Conservation (phyloP, 2,329 filamentous ascomycete species). For the Phaeosphaeriaceae sp. region DNA sequence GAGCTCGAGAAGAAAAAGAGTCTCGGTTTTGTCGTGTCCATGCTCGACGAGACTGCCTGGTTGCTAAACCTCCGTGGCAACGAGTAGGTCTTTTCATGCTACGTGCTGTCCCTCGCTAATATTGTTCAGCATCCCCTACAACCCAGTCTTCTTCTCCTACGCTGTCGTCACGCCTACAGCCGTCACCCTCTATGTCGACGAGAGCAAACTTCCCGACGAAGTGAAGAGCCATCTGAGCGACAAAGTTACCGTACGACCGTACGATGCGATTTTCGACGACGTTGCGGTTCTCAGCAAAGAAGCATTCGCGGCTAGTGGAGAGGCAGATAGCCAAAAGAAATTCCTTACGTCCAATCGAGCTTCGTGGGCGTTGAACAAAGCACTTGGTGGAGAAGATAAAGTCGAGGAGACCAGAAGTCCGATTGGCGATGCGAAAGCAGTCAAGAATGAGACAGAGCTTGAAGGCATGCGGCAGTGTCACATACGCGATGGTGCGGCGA, state of each 20-base stretch:
- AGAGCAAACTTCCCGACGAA: constrained; percentile 74
- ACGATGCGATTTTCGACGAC: constrained; percentile 81
- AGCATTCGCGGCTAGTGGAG: constrained; percentile 41
- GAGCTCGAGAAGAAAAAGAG: constrained; percentile 91
- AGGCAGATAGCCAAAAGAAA: constrained; percentile 59
- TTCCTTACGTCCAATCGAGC: constrained; percentile 87
- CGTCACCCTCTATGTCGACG: constrained; percentile 84
- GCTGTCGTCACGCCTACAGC: constrained; percentile 80
- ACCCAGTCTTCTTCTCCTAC: constrained; percentile 98
- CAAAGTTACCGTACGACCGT: constrained; percentile 78
- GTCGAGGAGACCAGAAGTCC: constrained; percentile 89
- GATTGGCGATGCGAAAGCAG: constrained; percentile 86
- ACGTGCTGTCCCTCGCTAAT: constrained; percentile 11
- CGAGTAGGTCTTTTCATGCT: constrained; percentile 61
- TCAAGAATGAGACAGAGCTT: constrained; percentile 91
- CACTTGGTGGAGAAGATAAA: constrained; percentile 82
- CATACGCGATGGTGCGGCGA: constrained; percentile 87
- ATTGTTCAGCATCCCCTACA: constrained; percentile 78
- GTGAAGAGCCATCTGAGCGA: constrained; percentile 73
- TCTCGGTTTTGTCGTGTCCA: constrained; percentile 86
- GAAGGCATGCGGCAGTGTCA: constrained; percentile 95
- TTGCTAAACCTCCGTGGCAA: constrained; percentile 95
- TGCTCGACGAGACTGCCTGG: constrained; percentile 97
- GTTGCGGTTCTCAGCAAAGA: constrained; percentile 68
- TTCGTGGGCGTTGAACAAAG: constrained; percentile 90